These are phyloP conservation scores for Arthrobotrys iridis DNA, from an alignment of 2,329 filamentous ascomycete genomes.

Conservation along the genomic window DNA sequence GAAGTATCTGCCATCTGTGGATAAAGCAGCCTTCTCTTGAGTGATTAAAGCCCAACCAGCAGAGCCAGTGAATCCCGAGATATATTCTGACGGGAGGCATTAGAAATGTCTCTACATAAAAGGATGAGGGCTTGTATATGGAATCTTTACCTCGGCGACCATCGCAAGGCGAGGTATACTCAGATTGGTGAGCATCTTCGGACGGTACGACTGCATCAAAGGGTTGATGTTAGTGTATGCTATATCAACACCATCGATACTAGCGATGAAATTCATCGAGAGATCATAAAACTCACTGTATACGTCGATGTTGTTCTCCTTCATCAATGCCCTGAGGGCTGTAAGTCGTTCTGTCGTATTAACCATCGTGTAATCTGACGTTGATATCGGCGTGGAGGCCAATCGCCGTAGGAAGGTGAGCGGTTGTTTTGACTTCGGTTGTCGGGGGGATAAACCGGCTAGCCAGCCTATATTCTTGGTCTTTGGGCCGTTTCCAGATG, in stretches of 20 bases:
- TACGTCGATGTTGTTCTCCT: constrained; percentile 83
- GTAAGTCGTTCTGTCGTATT: constrained; percentile 80
- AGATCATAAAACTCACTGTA: constrained; percentile 74
- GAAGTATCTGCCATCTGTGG: constrained; percentile 97
- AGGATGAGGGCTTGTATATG: not conserved
- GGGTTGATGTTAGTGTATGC: constrained; percentile 61
- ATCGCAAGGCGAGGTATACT: constrained; percentile 98
- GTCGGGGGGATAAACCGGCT: not conserved
- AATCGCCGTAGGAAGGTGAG: not conserved
- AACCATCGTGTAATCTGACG: constrained; percentile 62
- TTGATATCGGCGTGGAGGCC: constrained; percentile 9
- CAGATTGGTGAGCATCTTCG: constrained; percentile 95
- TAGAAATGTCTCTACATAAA: not conserved
- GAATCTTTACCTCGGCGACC: constrained; percentile 73
- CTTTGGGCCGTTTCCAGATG: not conserved
- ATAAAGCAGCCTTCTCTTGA: constrained; percentile 83
- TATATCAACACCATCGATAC: constrained; percentile 35
- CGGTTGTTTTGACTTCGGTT: not conserved
- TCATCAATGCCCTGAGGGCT: constrained; percentile 85
- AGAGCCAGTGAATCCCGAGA: constrained; percentile 93
- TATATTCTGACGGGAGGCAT: constrained; percentile 70
- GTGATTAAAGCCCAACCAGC: constrained; percentile 92
- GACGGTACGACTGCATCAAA: constrained; percentile 80
- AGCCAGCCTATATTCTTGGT: not conserved
- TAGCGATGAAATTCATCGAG: constrained; percentile 18